phyloP scores from a whole-genome alignment of 176 grass and related monocot genomes.

The Bromus sterilis region DNA sequence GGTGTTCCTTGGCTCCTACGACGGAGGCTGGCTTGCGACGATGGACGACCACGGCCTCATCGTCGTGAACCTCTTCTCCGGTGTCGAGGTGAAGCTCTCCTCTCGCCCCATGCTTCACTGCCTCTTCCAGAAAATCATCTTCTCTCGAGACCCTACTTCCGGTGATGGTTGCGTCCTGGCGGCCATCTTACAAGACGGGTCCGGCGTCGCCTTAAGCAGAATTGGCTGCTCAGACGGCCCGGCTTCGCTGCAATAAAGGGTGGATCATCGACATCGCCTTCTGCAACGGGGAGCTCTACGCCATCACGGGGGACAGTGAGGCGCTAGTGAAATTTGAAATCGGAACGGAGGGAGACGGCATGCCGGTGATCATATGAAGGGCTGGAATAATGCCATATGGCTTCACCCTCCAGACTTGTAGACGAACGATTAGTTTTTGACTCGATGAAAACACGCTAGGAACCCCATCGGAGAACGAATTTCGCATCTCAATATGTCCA shows the following conservation, averaged over 20 bases:
- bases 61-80: neutral
- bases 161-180: neutral
- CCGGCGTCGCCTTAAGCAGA: neutral
- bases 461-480: no score
- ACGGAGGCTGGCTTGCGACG: neutral
- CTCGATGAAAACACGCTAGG: no score
- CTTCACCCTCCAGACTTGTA: neutral
- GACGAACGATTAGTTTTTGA: neutral
- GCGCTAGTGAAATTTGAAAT: neutral
- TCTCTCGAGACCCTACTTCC: neutral
- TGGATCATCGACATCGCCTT: neutral
- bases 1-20: neutral
- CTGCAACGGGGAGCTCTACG: neutral
- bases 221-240: neutral
- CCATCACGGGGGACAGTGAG: neutral
- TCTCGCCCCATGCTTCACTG: no score
- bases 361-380: neutral
- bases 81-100: neutral
- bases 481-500: no score
- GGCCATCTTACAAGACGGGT: neutral
- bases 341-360: neutral
- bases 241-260: fast-evolving
- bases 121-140: neutral
- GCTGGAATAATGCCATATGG: neutral
- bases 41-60: neutral